These are phyloP conservation scores for Gossypium arboreum DNA, from an alignment of 345 rosid genomes.

Conservation along the genomic window DNA sequence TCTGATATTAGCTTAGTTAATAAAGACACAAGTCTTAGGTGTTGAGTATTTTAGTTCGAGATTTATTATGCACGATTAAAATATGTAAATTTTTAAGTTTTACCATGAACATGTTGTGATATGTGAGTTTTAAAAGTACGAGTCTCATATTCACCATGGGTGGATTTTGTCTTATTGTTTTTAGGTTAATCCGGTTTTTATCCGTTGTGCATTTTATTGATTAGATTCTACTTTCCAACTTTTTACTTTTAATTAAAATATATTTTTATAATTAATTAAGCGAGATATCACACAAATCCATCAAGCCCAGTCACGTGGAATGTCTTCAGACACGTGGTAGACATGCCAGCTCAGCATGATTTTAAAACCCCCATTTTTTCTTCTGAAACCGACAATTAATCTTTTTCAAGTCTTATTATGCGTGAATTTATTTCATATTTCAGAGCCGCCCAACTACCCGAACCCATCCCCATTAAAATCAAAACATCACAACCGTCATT, in stretches of 20 bases:
- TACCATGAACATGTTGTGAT: fast-evolving
- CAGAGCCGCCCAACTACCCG: constrained; percentile 13
- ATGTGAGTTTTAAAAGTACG: too few relatives aligned
- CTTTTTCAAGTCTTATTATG: background rate
- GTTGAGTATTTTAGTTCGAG: too few relatives aligned
- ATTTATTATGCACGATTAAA: too few relatives aligned
- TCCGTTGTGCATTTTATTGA: too few relatives aligned
- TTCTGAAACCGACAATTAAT: background rate
- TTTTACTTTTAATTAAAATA: too few relatives aligned
- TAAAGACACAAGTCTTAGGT: too few relatives aligned
- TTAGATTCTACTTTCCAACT: too few relatives aligned
- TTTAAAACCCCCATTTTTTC: background rate
- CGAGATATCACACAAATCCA: background rate
- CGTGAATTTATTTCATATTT: background rate
- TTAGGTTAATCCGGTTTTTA: too few relatives aligned
- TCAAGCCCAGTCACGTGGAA: background rate
- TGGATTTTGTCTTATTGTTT: too few relatives aligned
- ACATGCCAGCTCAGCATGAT: background rate
- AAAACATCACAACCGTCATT: constrained; percentile 7
- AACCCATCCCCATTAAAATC: constrained; percentile 6
- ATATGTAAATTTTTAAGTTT: fast-evolving
- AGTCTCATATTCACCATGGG: fast-evolving
- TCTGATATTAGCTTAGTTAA: too few relatives aligned
- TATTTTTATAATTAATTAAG: background rate
- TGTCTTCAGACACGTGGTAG: background rate